A percentile compares a stretch with the other conserved stretches of the same genome.
Evolutionary conservation across 768 basidiomycete species (phyloP).

Genomic region (Termitomyces sp.): DNA sequence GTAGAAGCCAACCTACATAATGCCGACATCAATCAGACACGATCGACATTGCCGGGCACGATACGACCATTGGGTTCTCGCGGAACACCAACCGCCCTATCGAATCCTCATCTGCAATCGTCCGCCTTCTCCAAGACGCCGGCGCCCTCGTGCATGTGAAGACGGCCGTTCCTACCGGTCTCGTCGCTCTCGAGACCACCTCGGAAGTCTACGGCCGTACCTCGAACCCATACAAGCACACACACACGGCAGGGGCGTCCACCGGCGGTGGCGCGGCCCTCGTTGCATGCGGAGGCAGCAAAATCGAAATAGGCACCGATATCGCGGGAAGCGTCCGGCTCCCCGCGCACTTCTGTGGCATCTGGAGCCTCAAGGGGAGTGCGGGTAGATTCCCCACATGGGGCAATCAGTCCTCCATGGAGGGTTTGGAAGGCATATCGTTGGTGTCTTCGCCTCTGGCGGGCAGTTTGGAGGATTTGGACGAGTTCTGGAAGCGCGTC

Average conservation of each 20-base stretch:
- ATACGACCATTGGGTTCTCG: conserved; percentile 60
- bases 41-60: conserved; percentile 48
- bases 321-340: conserved; percentile 69
- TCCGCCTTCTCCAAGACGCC: conserved; percentile 51
- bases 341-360: conserved; percentile 70
- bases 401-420: conserved; percentile 40
- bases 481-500: conserved; percentile 61
- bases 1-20: neutral
- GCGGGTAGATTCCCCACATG: conserved; percentile 50
- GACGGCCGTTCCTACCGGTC: conserved; percentile 54
- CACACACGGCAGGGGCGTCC: conserved; percentile 55
- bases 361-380: conserved; percentile 62
- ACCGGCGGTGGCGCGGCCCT: conserved; percentile 69
- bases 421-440: conserved; percentile 55
- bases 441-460: conserved; percentile 58
- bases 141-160: conserved; percentile 64
- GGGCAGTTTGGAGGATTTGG: conserved; percentile 53
- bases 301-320: conserved; percentile 70
- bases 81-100: conserved; percentile 40
- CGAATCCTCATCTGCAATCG: conserved; percentile 44
- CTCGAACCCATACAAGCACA: conserved; percentile 55
- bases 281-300: conserved; percentile 57
- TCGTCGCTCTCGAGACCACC: conserved; percentile 49
- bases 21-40: conserved; percentile 27
- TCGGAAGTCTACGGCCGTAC: conserved; percentile 63